phyloP scores from a whole-genome alignment of 148 eudicot species.

The Spergularia bocconei region DNA sequence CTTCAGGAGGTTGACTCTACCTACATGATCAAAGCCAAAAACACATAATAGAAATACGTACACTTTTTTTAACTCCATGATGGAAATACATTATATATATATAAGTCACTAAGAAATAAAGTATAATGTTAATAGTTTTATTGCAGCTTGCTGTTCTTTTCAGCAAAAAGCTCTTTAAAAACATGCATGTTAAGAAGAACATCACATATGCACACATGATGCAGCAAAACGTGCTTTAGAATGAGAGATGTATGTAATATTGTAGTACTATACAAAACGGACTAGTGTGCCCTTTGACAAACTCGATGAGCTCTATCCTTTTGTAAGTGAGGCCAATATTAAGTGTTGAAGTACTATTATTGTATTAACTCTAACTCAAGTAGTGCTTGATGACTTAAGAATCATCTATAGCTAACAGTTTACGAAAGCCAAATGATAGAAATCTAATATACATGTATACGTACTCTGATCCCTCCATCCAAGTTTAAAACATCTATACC shows the following conservation, averaged over 20 bases:
- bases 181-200: background rate
- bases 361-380: background rate
- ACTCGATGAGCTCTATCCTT: background rate
- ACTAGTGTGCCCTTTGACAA: background rate
- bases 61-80: too few species aligned
- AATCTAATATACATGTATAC: too few species aligned
- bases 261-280: background rate
- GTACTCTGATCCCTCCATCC: too few species aligned
- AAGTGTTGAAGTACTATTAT: too few species aligned
- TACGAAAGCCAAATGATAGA: background rate
- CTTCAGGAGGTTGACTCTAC: background rate
- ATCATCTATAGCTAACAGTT: background rate
- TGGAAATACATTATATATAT: too few species aligned
- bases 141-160: background rate
- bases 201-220: background rate
- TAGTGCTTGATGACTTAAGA: background rate
- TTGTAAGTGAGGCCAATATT: background rate
- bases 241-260: background rate
- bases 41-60: background rate
- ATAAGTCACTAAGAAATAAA: too few species aligned
- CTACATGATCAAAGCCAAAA: slow-evolving; percentile 6
- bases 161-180: background rate
- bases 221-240: background rate
- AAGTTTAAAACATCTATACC: too few species aligned
- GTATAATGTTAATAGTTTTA: background rate